Evolutionary conservation across 257 asterid genomes (phyloP).

Genomic region (Henckelia pumila): DNA sequence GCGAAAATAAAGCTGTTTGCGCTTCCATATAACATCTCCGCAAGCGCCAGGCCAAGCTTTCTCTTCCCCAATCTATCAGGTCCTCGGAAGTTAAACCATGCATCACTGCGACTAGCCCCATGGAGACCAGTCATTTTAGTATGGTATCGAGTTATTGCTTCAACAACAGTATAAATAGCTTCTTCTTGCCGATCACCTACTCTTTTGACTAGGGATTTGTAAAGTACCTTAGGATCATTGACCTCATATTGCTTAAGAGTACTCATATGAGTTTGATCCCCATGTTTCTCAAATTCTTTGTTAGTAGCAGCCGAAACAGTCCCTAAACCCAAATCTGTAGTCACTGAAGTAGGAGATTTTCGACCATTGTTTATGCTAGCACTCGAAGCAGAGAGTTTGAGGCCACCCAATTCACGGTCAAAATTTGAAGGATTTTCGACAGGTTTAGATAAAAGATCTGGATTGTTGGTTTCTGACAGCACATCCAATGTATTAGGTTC

Average conservation of each 20-base stretch:
- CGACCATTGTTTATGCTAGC: constrained; percentile 31
- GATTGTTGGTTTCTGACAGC: constrained; percentile 27
- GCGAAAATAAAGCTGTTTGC: constrained; percentile 47
- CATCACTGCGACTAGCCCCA: constrained; percentile 39
- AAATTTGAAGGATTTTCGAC: constrained; percentile 28
- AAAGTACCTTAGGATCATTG: constrained; percentile 54
- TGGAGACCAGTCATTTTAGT: constrained; percentile 21
- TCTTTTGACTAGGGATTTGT: constrained; percentile 47
- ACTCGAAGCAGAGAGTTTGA: constrained; percentile 29
- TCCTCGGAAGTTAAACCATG: constrained; percentile 69
- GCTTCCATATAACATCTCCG: constrained; percentile 60
- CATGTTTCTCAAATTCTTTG: constrained; percentile 31
- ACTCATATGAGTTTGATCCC: constrained; percentile 18
- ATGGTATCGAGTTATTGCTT: constrained; percentile 38
- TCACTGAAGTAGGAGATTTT: constrained; percentile 59
- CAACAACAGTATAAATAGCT: constrained; percentile 50
- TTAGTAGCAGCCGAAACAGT: constrained; percentile 30
- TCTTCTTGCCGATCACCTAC: constrained; percentile 65
- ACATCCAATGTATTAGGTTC: constrained; percentile 31
- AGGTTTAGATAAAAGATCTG: constrained; percentile 26
- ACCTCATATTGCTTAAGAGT: constrained; percentile 23
- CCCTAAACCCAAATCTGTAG: constrained; percentile 57
- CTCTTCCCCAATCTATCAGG: constrained; percentile 67
- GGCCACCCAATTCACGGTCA: constrained; percentile 22
- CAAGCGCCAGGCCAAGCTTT: constrained; percentile 52